These are phyloP conservation scores for Simplicillium sp. DNA, from an alignment of 2,329 filamentous ascomycete species.

Conservation along the genomic window DNA sequence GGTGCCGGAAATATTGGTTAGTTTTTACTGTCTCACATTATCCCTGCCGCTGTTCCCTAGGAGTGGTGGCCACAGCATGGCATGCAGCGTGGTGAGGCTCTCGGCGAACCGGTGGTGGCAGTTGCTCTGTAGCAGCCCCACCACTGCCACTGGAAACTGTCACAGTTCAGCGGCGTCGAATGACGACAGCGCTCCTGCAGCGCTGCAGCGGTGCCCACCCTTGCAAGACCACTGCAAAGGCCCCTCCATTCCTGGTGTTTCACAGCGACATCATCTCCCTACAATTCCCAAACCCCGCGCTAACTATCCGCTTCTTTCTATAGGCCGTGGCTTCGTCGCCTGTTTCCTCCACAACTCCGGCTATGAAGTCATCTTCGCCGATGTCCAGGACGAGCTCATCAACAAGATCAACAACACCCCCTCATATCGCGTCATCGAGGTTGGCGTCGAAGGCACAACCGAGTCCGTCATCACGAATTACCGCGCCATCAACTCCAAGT, in stretches of 20 bases:
- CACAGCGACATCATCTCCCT: not conserved
- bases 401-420: conserved; percentile 64
- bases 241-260: no score
- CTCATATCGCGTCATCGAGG: conserved; percentile 87
- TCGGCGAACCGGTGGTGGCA: no score
- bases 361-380: conserved; percentile 93
- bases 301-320: not conserved
- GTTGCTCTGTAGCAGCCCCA: no score
- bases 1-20: conserved; percentile 75
- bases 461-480: conserved; percentile 87
- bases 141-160: conserved; percentile 8
- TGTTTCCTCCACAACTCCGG: conserved; percentile 91
- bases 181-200: no score
- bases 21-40: conserved; percentile 10
- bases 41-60: no score
- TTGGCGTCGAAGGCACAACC: conserved; percentile 72
- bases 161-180: conserved; percentile 6
- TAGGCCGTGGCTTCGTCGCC: conserved; percentile 70
- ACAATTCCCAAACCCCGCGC: not conserved
- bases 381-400: conserved; percentile 81
- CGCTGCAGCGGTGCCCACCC: no score
- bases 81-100: no score
- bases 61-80: no score
- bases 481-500: conserved; percentile 91
- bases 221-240: no score